Conservation (phyloP, 495 filamentous ascomycete genomes). For the Xylaria intraflava region DNA sequence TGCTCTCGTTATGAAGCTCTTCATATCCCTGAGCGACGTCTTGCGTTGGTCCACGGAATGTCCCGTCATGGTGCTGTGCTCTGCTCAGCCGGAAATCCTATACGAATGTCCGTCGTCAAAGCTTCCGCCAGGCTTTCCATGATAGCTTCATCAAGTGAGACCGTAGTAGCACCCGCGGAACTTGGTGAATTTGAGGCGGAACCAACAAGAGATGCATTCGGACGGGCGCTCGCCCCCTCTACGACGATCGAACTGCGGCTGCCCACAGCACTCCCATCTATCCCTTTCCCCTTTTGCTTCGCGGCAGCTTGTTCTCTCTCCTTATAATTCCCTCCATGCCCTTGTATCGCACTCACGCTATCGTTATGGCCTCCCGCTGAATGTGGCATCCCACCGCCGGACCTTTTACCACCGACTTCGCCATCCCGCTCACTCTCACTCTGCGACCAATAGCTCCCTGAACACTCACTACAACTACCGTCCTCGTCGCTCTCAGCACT, state of each 20-base stretch:
- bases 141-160: conserved; percentile 16
- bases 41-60: no score
- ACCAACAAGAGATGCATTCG: not conserved
- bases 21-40: no score
- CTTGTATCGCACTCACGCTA: conserved; percentile 5
- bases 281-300: conserved; percentile 8
- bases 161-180: conserved; percentile 3
- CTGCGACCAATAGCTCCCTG: conserved; percentile 23
- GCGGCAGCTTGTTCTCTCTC: conserved; percentile 6
- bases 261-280: conserved; percentile 2
- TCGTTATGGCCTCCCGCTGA: not conserved
- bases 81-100: conserved; percentile 1
- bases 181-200: not conserved
- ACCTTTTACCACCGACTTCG: not conserved
- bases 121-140: conserved; percentile 22
- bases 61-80: not conserved
- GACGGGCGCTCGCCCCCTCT: not conserved
- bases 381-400: not conserved
- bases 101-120: conserved; percentile 19
- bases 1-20: not conserved
- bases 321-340: not conserved
- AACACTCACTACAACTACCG: conserved; percentile 30
- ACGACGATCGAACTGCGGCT: not conserved
- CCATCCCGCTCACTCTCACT: conserved; percentile 17
- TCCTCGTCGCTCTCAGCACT: conserved; percentile 25